Conservation (phyloP, 176 grass and related monocot species). For the Cocos nucifera region DNA sequence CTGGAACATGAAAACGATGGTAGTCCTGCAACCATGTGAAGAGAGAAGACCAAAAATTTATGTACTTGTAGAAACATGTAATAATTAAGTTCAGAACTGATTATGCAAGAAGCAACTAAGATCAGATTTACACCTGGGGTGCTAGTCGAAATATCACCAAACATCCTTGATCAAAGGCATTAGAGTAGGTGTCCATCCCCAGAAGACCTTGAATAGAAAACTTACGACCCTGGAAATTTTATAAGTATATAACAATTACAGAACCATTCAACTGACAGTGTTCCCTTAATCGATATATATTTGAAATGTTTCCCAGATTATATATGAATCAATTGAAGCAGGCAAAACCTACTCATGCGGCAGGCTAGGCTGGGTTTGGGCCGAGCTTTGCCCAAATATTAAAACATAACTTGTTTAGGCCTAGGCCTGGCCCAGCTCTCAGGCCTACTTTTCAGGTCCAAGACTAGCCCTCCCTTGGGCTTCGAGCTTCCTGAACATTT, state of each 20-base stretch:
- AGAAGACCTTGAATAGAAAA: slow-evolving; percentile 93
- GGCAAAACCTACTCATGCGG: too few species aligned
- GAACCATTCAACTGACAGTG: slow-evolving; percentile 1
- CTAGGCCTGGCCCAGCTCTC: too few species aligned
- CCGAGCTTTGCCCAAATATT: too few species aligned
- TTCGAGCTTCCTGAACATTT: too few species aligned
- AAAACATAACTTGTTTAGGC: too few species aligned
- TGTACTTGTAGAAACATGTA: neutral
- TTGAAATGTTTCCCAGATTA: too few species aligned
- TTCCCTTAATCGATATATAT: too few species aligned
- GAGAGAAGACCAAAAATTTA: slow-evolving; percentile 5
- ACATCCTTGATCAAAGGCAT: slow-evolving; percentile 57
- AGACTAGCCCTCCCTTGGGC: too few species aligned
- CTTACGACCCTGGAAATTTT: slow-evolving; percentile 65
- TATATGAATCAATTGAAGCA: too few species aligned
- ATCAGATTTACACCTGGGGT: slow-evolving; percentile 57
- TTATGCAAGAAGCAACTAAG: neutral
- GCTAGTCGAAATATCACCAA: slow-evolving; percentile 94
- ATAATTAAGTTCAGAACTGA: neutral
- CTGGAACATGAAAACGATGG: slow-evolving; percentile 94
- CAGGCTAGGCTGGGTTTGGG: too few species aligned
- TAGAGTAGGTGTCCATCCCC: slow-evolving; percentile 27
- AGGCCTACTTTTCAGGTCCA: too few species aligned
- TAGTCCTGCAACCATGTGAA: slow-evolving; percentile 54
- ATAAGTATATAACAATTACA: neutral